Conservation (phyloP, 1,284 basidiomycete species). For the Papiliotrema flavescens region DNA sequence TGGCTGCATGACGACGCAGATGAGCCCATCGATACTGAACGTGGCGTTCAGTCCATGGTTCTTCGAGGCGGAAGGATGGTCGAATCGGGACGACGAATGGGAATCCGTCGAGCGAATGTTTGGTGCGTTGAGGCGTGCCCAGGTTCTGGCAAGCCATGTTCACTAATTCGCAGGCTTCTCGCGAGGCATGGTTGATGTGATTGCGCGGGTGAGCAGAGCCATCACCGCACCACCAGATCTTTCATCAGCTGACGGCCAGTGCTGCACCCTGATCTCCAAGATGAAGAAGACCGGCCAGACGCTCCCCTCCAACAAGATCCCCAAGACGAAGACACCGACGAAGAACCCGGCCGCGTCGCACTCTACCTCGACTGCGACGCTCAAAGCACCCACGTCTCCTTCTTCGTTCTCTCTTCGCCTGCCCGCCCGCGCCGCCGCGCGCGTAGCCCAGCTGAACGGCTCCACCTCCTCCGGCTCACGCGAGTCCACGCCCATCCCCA, state of each 20-base stretch:
- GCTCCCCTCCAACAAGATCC: not conserved
- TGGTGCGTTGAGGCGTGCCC: slow-evolving; percentile 16
- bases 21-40: slow-evolving; percentile 36
- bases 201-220: slow-evolving; percentile 31
- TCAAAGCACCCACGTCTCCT: no score
- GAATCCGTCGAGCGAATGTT: slow-evolving; percentile 45
- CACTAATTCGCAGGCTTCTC: slow-evolving; percentile 23
- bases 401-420: slow-evolving; percentile 3
- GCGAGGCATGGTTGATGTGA: slow-evolving; percentile 41
- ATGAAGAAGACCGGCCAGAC: slow-evolving; percentile 8
- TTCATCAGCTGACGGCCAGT: slow-evolving; percentile 10
- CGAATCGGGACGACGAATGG: slow-evolving; percentile 37
- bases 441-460: not conserved
- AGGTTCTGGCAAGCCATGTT: not conserved
- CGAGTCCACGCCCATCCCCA: not conserved
- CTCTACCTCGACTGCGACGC: no score
- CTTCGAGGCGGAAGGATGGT: slow-evolving; percentile 43
- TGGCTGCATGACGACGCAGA: slow-evolving; percentile 45
- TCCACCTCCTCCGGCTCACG: not conserved
- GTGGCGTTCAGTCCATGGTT: slow-evolving; percentile 45
- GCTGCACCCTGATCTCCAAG: slow-evolving; percentile 29
- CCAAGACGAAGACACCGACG: no score
- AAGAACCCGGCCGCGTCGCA: no score
- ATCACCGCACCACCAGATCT: no score
- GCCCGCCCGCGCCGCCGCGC: slow-evolving; percentile 1